A percentile compares a stretch with the other conserved stretches of the same genome.
Evolutionary conservation across 371 early-diverging fungal species (phyloP).

Genomic region (Catenaria anguillulae): DNA sequence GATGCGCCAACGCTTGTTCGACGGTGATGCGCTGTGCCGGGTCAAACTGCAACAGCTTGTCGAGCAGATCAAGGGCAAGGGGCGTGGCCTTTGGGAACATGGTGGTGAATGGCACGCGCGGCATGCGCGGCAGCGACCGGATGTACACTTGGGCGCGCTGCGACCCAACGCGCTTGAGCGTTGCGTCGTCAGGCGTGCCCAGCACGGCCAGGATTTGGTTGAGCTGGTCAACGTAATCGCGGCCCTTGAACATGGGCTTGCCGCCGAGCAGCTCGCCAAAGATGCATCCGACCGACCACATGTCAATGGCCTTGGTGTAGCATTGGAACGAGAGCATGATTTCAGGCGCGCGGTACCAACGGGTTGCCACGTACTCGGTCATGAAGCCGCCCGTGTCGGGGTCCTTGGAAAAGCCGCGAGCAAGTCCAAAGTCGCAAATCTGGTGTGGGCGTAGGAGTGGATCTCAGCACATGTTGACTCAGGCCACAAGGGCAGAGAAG

Average conservation of each 20-base stretch:
- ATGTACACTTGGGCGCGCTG: conserved; percentile 84
- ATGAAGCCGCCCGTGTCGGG: conserved; percentile 80
- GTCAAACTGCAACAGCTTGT: conserved; percentile 62
- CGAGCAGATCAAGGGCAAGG: conserved; percentile 59
- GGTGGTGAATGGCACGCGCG: conserved; percentile 68
- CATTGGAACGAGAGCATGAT: conserved; percentile 86
- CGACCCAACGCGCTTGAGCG: conserved; percentile 54
- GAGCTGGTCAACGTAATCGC: conserved; percentile 95
- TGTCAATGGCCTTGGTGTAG: conserved; percentile 93
- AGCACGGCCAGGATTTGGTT: conserved; percentile 92
- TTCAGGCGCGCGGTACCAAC: conserved; percentile 98
- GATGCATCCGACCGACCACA: conserved; percentile 93
- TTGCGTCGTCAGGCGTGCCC: conserved; percentile 95
- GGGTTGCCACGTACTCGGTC: conserved; percentile 94
- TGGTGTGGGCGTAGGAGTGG: conserved; percentile 22
- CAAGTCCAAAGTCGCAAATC: conserved; percentile 91
- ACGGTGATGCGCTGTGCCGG: conserved; percentile 65
- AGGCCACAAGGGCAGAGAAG: background rate
- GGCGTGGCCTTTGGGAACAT: conserved; percentile 60
- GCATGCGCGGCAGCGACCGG: conserved; percentile 70
- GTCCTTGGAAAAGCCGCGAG: conserved; percentile 74
- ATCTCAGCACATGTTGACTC: conserved; percentile 2
- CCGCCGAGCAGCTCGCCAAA: conserved; percentile 88
- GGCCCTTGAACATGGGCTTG: conserved; percentile 74
- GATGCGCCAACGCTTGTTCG: conserved; percentile 65